Evolutionary conservation across 1,284 basidiomycete species (phyloP).

Genomic region (Malassezia japonica): DNA sequence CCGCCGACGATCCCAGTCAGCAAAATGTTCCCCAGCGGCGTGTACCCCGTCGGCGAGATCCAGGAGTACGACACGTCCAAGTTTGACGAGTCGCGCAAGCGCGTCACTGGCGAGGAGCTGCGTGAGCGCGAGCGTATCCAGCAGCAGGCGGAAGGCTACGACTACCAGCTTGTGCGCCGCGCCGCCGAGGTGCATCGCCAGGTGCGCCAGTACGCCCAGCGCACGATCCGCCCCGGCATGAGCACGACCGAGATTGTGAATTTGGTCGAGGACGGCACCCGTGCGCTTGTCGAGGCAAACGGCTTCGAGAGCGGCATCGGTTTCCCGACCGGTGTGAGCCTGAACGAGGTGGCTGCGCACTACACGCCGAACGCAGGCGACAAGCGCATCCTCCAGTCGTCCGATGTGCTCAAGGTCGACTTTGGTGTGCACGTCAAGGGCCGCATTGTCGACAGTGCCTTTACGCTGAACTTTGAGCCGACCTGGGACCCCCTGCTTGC

Average conservation of each 20-base stretch:
- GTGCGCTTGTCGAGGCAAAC: conserved; percentile 73
- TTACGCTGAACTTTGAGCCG: conserved; percentile 80
- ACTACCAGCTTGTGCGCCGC: conserved; percentile 76
- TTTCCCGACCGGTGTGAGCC: conserved; percentile 90
- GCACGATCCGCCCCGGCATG: conserved; percentile 84
- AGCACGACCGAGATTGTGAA: conserved; percentile 88
- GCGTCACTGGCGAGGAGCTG: conserved; percentile 82
- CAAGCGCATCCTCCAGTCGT: conserved; percentile 69
- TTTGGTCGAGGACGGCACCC: conserved; percentile 66
- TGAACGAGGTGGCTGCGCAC: conserved; percentile 93
- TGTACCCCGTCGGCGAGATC: conserved; percentile 83
- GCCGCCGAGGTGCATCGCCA: conserved; percentile 87
- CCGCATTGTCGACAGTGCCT: conserved; percentile 87
- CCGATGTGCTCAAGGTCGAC: conserved; percentile 92
- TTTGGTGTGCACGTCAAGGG: conserved; percentile 94
- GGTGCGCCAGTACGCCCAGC: conserved; percentile 71
- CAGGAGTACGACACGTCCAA: conserved; percentile 62
- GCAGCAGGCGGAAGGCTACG: conserved; percentile 50
- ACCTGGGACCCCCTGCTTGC: conserved; percentile 80
- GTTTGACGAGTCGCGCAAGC: conserved; percentile 58
- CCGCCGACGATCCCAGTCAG: conserved; percentile 84
- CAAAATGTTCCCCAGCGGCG: conserved; percentile 75
- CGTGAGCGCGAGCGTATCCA: conserved; percentile 63
- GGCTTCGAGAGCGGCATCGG: conserved; percentile 78
- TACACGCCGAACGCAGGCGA: conserved; percentile 95